phyloP scores from a whole-genome alignment of 2,329 filamentous ascomycete species.

The Trichoderma lentiforme region DNA sequence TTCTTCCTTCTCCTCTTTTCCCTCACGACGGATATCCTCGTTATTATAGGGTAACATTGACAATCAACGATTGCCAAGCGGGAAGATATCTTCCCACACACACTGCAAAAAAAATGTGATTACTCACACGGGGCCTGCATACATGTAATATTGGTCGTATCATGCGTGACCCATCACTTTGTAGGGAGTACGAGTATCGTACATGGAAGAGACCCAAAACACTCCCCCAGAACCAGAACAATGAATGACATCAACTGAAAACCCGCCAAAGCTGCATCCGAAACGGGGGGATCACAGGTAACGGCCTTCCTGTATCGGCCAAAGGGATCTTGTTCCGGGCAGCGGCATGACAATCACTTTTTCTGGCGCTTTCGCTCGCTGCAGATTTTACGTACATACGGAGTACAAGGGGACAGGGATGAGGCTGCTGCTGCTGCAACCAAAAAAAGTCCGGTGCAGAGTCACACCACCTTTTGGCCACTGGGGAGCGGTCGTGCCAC shows the following conservation, averaged over 20 bases:
- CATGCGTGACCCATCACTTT: background rate
- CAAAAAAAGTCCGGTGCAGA: background rate
- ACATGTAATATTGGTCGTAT: background rate
- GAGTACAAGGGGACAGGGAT: background rate
- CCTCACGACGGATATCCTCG: background rate
- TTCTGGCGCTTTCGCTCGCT: background rate
- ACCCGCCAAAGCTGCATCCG: background rate
- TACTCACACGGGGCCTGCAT: background rate
- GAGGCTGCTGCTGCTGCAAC: background rate
- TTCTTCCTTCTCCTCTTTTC: background rate
- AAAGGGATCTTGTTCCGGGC: slow-evolving; percentile 12
- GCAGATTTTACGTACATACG: background rate
- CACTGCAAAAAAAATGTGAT: background rate
- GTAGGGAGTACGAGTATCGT: background rate
- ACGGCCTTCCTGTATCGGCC: slow-evolving; percentile 6
- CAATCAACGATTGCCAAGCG: background rate
- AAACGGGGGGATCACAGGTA: background rate
- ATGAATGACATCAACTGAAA: slow-evolving; percentile 6
- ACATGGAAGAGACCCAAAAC: background rate
- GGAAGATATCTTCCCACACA: background rate
- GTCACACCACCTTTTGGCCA: slow-evolving; percentile 10
- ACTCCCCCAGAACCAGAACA: background rate
- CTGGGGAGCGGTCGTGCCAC: background rate
- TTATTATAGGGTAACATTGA: background rate
- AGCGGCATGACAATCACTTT: background rate